Evolutionary conservation across 2,329 filamentous ascomycete species (phyloP), one percentile per base, ranked within the genome.

Genomic region (Chaetothyriales sp.): DNA sequence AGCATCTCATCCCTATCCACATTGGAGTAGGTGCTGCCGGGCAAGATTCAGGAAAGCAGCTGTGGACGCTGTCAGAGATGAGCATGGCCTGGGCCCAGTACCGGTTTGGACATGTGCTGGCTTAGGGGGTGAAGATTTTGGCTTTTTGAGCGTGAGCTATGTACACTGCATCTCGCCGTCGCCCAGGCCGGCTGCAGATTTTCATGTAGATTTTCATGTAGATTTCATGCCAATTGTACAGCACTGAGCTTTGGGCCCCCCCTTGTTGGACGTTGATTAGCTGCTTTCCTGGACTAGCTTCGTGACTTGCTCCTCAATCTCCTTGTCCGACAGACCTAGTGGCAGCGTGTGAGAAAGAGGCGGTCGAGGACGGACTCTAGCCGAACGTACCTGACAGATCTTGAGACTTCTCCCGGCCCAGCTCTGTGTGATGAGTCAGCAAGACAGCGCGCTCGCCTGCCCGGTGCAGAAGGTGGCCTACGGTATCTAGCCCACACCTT

Each of bases 401-500:
- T 60, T 81, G 75, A 66, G 79, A 76, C 69, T 78, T 81, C 71
- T 87, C 83, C 66, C 78, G 77, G 60, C 83, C 83, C 56, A 81
- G 77, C 53, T 81, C 81, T 85, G 60, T 50, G n/a, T n/a, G 25
- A 18, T 18, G 15, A 1, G n/a, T 10, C 15, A 49, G 43, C 51
- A 61, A 58, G 61, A 64, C 49, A 46, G 40, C 47, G 40, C 44
- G 37, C 29, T 25, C 18, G 28, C 20, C 8, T 29, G 18, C 3
- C 22, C 22, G 22, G 22, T 25, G 37, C 13, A 18, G 33, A 37
- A 15, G 37, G 43, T 49, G 13, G 9, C 81, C 64, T 70, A 94
- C 88, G 90, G 68, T 94, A 98, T 82, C 92, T 79, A 61, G 90
- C 89, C 70, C 85, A 97, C 58, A 98, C 81, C 69, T 81, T 85